These are phyloP conservation scores for Metschnikowia reukaufii DNA, from an alignment of 805 yeast genomes.

Conservation along the genomic window DNA sequence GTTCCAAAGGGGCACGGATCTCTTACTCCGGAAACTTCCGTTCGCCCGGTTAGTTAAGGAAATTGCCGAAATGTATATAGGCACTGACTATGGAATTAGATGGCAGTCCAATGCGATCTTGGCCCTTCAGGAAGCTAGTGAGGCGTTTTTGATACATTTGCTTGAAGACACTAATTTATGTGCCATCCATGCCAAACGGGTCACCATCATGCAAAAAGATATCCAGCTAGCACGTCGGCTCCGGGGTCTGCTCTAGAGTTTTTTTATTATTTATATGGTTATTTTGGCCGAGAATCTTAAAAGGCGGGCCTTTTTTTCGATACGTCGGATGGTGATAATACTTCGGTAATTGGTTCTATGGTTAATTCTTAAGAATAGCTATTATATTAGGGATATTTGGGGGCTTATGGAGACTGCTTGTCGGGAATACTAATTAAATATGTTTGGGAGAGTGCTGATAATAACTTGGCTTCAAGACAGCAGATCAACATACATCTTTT, in stretches of 20 bases:
- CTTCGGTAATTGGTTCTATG: too few relatives aligned
- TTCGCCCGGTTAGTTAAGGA: slow-evolving; percentile 77
- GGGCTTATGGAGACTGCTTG: too few relatives aligned
- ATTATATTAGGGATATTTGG: too few relatives aligned
- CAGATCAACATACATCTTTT: too few relatives aligned
- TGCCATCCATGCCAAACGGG: slow-evolving; percentile 78
- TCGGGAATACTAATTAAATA: too few relatives aligned
- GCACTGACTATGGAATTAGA: slow-evolving; percentile 55
- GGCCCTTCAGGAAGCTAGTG: slow-evolving; percentile 81
- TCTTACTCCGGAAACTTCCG: slow-evolving; percentile 69
- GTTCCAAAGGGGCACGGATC: slow-evolving; percentile 66
- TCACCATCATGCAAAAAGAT: slow-evolving; percentile 84
- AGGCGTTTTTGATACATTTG: slow-evolving; percentile 70
- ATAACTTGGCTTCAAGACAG: too few relatives aligned
- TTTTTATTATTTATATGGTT: not conserved
- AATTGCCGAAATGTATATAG: slow-evolving; percentile 60
- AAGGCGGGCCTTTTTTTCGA: not conserved
- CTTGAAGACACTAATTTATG: slow-evolving; percentile 76
- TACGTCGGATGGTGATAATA: too few relatives aligned
- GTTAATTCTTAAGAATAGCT: too few relatives aligned
- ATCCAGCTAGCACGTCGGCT: slow-evolving; percentile 77
- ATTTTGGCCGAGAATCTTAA: too few relatives aligned
- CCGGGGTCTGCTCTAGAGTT: slow-evolving; percentile 48
- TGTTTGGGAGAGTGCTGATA: too few relatives aligned
- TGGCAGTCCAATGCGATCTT: slow-evolving; percentile 80